Evolutionary conservation across 371 early-diverging fungal species (phyloP).

Genomic region (Aphelidium insulamus): DNA sequence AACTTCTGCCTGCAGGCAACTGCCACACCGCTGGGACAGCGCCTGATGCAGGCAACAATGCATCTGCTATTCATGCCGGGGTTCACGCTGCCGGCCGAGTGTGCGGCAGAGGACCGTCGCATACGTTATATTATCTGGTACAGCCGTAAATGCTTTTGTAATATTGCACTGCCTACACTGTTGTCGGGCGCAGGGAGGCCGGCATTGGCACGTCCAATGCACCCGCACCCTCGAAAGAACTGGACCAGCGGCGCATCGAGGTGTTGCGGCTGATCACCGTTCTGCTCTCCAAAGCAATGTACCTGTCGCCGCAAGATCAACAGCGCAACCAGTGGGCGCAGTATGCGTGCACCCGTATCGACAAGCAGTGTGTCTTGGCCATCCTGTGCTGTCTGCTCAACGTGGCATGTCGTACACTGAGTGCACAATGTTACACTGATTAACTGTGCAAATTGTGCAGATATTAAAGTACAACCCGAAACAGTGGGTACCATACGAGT

Average conservation of each 20-base stretch:
- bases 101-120: slow-evolving; percentile 15
- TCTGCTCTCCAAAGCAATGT: slow-evolving; percentile 53
- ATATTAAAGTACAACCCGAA: slow-evolving; percentile 53
- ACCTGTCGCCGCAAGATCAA: slow-evolving; percentile 34
- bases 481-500: slow-evolving; percentile 75
- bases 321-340: slow-evolving; percentile 32
- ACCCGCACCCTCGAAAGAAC: slow-evolving; percentile 40
- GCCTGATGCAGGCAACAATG: slow-evolving; percentile 17
- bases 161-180: neutral
- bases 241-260: slow-evolving; percentile 44
- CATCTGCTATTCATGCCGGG: slow-evolving; percentile 48
- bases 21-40: slow-evolving; percentile 14
- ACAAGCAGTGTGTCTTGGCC: slow-evolving; percentile 46
- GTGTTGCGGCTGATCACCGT: slow-evolving; percentile 45
- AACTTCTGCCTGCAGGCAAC: slow-evolving; percentile 4
- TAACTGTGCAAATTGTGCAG: too few species aligned
- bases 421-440: too few species aligned
- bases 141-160: neutral
- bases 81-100: slow-evolving; percentile 44
- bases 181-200: slow-evolving; percentile 24
- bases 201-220: slow-evolving; percentile 41
- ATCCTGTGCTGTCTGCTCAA: slow-evolving; percentile 61
- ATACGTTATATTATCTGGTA: slow-evolving; percentile 51
- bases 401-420: too few species aligned
- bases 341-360: slow-evolving; percentile 26